phyloP scores from a whole-genome alignment of 805 yeast genomes.

The Hanseniaspora lindneri region DNA sequence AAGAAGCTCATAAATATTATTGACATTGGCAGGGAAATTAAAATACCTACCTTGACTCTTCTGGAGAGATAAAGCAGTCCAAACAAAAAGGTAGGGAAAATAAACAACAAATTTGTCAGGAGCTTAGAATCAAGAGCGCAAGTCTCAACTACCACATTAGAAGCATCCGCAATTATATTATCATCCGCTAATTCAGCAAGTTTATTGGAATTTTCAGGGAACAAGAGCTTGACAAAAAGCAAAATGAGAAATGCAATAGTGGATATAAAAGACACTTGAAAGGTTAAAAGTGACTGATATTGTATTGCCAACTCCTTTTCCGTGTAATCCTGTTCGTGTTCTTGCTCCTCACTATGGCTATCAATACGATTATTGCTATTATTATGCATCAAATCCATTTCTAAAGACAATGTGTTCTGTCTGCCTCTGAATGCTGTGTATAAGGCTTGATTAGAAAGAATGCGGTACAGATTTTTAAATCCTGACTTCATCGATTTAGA shows the following conservation, averaged over 20 bases:
- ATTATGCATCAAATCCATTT: conserved; percentile 3
- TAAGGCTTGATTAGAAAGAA: neutral
- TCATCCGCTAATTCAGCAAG: neutral
- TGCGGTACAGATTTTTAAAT: neutral
- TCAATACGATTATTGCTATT: neutral
- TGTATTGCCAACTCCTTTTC: conserved; percentile 11
- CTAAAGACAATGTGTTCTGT: conserved; percentile 11
- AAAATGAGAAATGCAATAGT: neutral
- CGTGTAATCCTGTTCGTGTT: neutral
- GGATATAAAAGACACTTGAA: conserved; percentile 11
- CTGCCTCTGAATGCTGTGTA: conserved; percentile 13
- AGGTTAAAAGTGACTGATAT: conserved; percentile 11
- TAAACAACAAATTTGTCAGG: conserved; percentile 2
- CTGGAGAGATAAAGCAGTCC: conserved; percentile 8
- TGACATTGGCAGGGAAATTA: conserved; percentile 9
- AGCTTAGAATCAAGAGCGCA: conserved; percentile 4
- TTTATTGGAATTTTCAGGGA: neutral
- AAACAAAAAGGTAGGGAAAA: conserved; percentile 4
- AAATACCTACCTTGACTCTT: conserved; percentile 10
- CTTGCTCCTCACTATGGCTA: neutral
- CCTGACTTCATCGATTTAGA: neutral
- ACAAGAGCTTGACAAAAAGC: neutral
- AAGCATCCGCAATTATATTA: neutral
- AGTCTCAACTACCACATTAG: neutral
- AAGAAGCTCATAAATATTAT: conserved; percentile 3